Conservation (phyloP, 768 basidiomycete genomes). For the Xerocomellus amylosporus region DNA sequence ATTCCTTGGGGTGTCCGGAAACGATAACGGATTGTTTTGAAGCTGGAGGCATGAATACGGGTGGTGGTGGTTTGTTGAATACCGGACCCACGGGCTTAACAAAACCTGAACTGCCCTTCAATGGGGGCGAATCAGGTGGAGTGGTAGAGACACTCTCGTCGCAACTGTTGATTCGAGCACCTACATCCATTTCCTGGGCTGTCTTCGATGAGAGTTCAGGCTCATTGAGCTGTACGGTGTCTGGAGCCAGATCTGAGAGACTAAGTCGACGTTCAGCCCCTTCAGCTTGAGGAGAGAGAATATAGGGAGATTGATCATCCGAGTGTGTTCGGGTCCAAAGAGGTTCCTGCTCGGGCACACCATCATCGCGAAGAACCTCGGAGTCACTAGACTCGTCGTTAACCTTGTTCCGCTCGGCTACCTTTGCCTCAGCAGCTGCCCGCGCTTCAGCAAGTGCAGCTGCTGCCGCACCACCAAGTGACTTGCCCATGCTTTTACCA, state of each 20-base stretch:
- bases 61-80: constrained; percentile 52
- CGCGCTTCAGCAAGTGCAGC: constrained; percentile 64
- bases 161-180: not conserved
- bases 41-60: constrained; percentile 27
- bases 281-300: not conserved
- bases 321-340: not conserved
- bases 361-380: constrained; percentile 27
- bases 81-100: constrained; percentile 44
- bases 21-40: constrained; percentile 13
- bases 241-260: constrained; percentile 58
- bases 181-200: constrained; percentile 3
- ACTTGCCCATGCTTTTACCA: constrained; percentile 60
- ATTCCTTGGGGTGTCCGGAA: constrained; percentile 27
- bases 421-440: constrained; percentile 62
- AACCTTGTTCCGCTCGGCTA: constrained; percentile 61
- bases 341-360: constrained; percentile 6
- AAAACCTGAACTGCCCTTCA: constrained; percentile 24
- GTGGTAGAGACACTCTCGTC: constrained; percentile 51
- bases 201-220: constrained; percentile 24
- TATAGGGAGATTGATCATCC: not conserved
- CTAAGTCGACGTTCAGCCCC: constrained; percentile 43
- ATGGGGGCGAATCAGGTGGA: constrained; percentile 55
- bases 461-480: constrained; percentile 51
- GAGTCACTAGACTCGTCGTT: constrained; percentile 30
- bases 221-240: constrained; percentile 23